A percentile compares a stretch with the other conserved stretches of the same genome.
Evolutionary conservation across 176 grass and related monocot genomes (phyloP).

Genomic region (Carex cristatella): DNA sequence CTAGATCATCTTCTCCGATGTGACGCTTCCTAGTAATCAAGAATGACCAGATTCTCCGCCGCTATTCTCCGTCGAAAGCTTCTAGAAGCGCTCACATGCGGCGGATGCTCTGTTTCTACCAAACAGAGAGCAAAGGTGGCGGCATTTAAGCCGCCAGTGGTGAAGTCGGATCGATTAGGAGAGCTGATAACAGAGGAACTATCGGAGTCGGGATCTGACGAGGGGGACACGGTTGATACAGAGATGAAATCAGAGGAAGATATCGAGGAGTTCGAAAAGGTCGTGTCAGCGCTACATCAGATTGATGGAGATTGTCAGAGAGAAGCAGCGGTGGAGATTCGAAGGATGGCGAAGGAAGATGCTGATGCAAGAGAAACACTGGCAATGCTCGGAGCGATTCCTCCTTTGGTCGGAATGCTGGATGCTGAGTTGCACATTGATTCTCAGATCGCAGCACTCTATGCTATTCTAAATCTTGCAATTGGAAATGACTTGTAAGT

Average conservation of each 20-base stretch:
- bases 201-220: slow-evolving; percentile 49
- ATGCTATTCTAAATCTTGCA: slow-evolving; percentile 83
- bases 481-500: slow-evolving; percentile 93
- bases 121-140: slow-evolving; percentile 17
- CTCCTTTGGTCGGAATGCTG: slow-evolving; percentile 75
- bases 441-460: slow-evolving; percentile 42
- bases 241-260: slow-evolving; percentile 46
- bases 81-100: slow-evolving; percentile 49
- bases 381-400: slow-evolving; percentile 76
- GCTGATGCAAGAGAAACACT: slow-evolving; percentile 67
- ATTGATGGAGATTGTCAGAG: background rate
- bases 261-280: slow-evolving; percentile 26
- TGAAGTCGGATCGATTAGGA: slow-evolving; percentile 46
- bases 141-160: slow-evolving; percentile 24
- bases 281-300: slow-evolving; percentile 31
- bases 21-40: background rate
- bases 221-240: slow-evolving; percentile 18
- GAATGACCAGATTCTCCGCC: slow-evolving; percentile 29
- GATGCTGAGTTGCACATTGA: slow-evolving; percentile 26
- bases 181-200: slow-evolving; percentile 54
- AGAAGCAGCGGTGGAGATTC: slow-evolving; percentile 50
- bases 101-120: slow-evolving; percentile 18
- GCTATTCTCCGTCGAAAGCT: slow-evolving; percentile 47
- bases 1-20: background rate
- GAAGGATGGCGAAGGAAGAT: slow-evolving; percentile 76